These are phyloP conservation scores for Irpex rosettiformis DNA, from an alignment of 1,284 basidiomycete genomes.

Conservation along the genomic window DNA sequence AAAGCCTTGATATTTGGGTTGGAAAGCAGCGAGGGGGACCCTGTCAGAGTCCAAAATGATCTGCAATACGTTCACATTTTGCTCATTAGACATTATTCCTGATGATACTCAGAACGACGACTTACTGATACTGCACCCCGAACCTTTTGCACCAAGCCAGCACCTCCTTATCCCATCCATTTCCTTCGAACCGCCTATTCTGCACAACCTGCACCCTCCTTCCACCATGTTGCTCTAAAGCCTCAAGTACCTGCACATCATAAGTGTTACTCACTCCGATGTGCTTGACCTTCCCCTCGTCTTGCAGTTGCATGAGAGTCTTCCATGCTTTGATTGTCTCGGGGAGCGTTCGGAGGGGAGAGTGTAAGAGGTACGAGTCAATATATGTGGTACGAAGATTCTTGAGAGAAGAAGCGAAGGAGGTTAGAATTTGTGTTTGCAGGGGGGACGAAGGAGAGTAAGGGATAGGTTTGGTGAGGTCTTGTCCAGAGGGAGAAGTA, in stretches of 20 bases:
- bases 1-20: slow-evolving; percentile 46
- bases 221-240: slow-evolving; percentile 46
- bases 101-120: slow-evolving; percentile 16
- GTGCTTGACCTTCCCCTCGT: slow-evolving; percentile 54
- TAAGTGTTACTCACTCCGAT: slow-evolving; percentile 81
- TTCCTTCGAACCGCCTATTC: slow-evolving; percentile 81
- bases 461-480: slow-evolving; percentile 63
- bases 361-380: slow-evolving; percentile 76
- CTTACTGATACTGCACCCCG: slow-evolving; percentile 72
- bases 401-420: slow-evolving; percentile 59
- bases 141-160: slow-evolving; percentile 51
- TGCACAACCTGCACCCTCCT: slow-evolving; percentile 67
- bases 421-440: slow-evolving; percentile 57
- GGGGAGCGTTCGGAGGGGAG: slow-evolving; percentile 56
- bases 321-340: slow-evolving; percentile 68
- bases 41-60: slow-evolving; percentile 84
- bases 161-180: slow-evolving; percentile 68
- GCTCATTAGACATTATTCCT: neutral
- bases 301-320: slow-evolving; percentile 55
- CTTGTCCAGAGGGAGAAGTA: slow-evolving; percentile 71
- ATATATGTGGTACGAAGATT: slow-evolving; percentile 70
- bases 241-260: slow-evolving; percentile 51
- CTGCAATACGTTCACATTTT: no score
- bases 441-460: slow-evolving; percentile 59
- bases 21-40: slow-evolving; percentile 60